Evolutionary conservation across 768 basidiomycete species (phyloP), one percentile per base, ranked within the genome.

Genomic region (Boletus rex-veris): DNA sequence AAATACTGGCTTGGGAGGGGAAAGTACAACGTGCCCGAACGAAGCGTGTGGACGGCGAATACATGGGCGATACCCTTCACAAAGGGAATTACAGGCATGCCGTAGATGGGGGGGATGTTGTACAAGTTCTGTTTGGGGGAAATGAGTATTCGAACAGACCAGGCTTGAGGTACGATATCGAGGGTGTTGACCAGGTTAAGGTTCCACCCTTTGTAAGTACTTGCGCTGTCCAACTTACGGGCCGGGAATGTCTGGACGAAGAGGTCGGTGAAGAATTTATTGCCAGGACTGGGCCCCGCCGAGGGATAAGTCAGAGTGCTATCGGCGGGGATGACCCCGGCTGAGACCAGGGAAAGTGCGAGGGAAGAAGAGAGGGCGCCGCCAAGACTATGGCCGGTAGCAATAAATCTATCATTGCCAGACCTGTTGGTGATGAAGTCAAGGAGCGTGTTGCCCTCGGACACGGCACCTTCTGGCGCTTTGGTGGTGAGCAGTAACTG

Each of bases 241-340:
- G 18, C 0, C 2, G 54, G 58, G 41, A 60, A 52, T 2, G 45
- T 48, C 11, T 11, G 0, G 11, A 16, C 2, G 16, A 63, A 63
- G 41, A 57, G 52, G 1, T 57, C 18, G 6, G 36, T 7, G 41
- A 54, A 52, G 14, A 2, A 16, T 5, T 10, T 24, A 43, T 63
- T 53, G 10, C 62, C 58, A 2, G 58, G 62, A 19, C 50, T 63
- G 16, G 53, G 16, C 0, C 54, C 61, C 9, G 54, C 62, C 19
- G 19, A 4, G 7, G 42, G 44, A 28, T 63, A 63, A 2, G 50
- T 51, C 3, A 63, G 21, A 7, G 47, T 43, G 9, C 59, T 92
- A 95, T 69, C 26, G 2, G 11, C 44, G 15, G 41, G 19, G 24
- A 57, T n/a, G 15, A 15, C 14, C 9, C 36, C n/a, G 10, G 58